phyloP scores from a whole-genome alignment of 1,284 basidiomycete species.

The Cryptococcus sp. region DNA sequence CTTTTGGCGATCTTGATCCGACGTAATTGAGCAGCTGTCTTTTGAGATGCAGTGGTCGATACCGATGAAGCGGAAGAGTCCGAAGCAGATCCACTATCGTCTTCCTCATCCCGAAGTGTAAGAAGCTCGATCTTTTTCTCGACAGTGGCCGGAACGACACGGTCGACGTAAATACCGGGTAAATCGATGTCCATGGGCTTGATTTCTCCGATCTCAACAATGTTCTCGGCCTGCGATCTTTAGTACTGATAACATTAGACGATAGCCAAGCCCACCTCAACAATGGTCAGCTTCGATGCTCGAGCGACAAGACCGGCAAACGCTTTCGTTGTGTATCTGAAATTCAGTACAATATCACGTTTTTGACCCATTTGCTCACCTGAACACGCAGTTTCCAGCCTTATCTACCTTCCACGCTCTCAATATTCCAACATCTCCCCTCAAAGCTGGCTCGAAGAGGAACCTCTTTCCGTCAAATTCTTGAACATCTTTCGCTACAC shows the following conservation, averaged over 20 bases:
- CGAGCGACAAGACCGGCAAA: neutral
- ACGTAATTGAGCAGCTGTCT: neutral
- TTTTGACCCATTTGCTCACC: conserved; percentile 43
- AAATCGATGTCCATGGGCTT: neutral
- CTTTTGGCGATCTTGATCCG: neutral
- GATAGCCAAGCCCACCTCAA: neutral
- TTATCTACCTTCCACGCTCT: conserved; percentile 91
- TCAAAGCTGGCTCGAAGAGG: conserved; percentile 76
- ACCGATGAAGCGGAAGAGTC: too few species aligned
- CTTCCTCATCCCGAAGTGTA: neutral
- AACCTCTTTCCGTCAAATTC: conserved; percentile 74
- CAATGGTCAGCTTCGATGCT: neutral
- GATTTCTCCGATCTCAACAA: neutral
- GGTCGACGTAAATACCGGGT: neutral
- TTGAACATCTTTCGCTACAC: conserved; percentile 66
- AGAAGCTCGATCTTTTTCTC: neutral
- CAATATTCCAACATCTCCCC: conserved; percentile 80
- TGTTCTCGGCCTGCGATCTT: neutral
- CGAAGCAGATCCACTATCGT: neutral
- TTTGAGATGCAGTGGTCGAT: neutral
- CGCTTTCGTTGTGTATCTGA: neutral
- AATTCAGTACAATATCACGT: conserved; percentile 50
- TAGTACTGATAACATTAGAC: neutral
- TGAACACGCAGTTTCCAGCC: conserved; percentile 72
- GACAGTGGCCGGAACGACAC: neutral